A percentile compares a stretch with the other conserved stretches of the same genome.
Evolutionary conservation across 73 alveolate genomes (phyloP).

Genomic region (Stentor roeselii): DNA sequence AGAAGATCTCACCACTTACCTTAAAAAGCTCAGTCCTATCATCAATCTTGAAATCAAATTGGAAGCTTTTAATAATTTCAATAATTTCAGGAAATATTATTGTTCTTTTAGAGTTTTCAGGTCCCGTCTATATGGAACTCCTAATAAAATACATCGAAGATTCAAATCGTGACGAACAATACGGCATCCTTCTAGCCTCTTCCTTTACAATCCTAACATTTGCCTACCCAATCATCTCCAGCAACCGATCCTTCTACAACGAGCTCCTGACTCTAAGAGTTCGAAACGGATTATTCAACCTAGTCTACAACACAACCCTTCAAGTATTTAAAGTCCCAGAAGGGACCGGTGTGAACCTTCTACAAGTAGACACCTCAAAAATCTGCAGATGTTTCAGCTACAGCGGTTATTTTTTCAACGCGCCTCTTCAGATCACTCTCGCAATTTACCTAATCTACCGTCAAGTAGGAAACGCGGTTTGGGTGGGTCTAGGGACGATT

Average conservation of each 20-base stretch:
- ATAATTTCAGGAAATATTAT: constrained; percentile 7
- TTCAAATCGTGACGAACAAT: neutral
- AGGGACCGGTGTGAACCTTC: constrained; percentile 24
- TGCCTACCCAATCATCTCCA: neutral
- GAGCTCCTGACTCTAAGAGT: neutral
- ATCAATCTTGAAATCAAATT: neutral
- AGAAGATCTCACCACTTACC: neutral
- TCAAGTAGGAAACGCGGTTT: constrained; percentile 61
- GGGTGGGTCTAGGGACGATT: constrained; percentile 63
- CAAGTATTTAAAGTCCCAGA: neutral
- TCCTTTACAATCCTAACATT: neutral
- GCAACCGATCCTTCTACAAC: neutral
- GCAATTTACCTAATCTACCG: neutral
- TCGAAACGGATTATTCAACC: neutral
- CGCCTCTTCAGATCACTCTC: constrained; percentile 20
- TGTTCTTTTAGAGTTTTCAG: neutral
- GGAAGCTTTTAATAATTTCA: neutral
- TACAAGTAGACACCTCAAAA: constrained; percentile 13
- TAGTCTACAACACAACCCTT: neutral
- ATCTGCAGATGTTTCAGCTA: neutral
- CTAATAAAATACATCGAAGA: neutral
- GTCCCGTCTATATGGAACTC: neutral
- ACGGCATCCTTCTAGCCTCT: neutral
- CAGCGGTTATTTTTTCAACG: neutral
- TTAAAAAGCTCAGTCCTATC: neutral